Base-by-base conservation (phyloP, 2,329 filamentous ascomycete species). In the Alternaria triticina region DNA sequence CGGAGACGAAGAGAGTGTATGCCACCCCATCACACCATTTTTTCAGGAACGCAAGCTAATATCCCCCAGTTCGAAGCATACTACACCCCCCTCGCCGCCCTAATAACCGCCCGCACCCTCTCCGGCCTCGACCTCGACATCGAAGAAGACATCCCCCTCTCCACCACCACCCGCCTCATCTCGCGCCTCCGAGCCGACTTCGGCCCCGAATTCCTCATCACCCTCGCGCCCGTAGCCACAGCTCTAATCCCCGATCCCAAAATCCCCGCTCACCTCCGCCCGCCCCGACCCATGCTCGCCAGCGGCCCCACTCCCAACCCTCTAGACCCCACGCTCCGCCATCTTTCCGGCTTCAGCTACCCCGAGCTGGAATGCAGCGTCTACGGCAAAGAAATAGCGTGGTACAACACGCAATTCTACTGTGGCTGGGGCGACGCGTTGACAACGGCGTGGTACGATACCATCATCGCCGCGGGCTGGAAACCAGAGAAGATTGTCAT, bases 381-480 rank as follows among this genome's bases (percentile, higher is more conserved):
- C 4, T 70, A 66, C 7, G 79, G 75, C 4, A 59, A 61, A 17
- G 74, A 90, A 46, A 91, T 97, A 27, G 85, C 86, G 3, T 97
- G 93, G 88, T 97, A 97, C 79, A 97, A 97, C 76, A 86, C 90
- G 6, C 94, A 97, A 76, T 97, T 97, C 80, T 97, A 97, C 84
- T 96, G 92, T 75, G 93, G 93, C 2, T 97, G 93, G 90, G 93
- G 93, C 9, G 88, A 89, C 52, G 87, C 89, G 1, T 82, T 84
- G 27, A 84, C 78, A 13, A 83, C 83, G 3, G 73, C 76, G 22
- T 84, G 82, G 72, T 88, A 85, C 73, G 85, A 87, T 61, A 80
- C 83, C 54, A 85, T 88, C 57, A 78, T 88, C 28, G 82, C 83
- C 13, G 83, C 85, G 47, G 93, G 93, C 9, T 97, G 92, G 90